Percentiles rank a stretch among this genome's conserved stretches.
phyloP scores from a whole-genome alignment of 2,329 filamentous ascomycete genomes.

The Chalaropsis ovoidea region DNA sequence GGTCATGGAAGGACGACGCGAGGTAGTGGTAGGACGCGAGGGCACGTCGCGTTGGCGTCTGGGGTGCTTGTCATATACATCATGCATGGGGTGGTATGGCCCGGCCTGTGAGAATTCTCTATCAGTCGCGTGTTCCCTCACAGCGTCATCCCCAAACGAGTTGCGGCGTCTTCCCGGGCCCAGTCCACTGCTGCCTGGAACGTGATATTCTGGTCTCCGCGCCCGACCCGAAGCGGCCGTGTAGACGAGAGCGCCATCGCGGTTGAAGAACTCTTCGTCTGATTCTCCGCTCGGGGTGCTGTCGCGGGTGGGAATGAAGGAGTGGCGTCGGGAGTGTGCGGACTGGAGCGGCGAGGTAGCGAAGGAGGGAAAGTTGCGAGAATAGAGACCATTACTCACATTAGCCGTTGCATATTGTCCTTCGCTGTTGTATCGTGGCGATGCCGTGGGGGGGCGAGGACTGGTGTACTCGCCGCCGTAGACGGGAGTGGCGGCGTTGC shows the following conservation, averaged over 20 bases:
- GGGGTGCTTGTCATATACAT: conserved; percentile 19
- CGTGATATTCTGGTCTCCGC: conserved; percentile 19
- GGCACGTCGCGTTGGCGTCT: conserved; percentile 16
- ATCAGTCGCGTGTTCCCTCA: conserved; percentile 25
- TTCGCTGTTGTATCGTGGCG: conserved; percentile 52
- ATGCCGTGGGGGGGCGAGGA: conserved; percentile 43
- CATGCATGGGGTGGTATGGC: conserved; percentile 22
- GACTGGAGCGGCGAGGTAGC: conserved; percentile 36
- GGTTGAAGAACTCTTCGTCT: conserved; percentile 43
- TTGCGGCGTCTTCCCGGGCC: conserved; percentile 19
- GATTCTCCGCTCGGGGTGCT: conserved; percentile 51
- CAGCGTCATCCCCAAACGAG: conserved; percentile 23
- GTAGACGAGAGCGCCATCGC: conserved; percentile 21
- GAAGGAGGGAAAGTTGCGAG: conserved; percentile 39
- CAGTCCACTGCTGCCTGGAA: conserved; percentile 14
- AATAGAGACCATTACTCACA: conserved; percentile 48
- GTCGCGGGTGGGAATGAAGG: conserved; percentile 50
- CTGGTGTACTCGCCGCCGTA: conserved; percentile 29
- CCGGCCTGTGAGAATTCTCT: conserved; percentile 25
- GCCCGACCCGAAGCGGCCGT: conserved; percentile 19
- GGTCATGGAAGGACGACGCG: conserved; percentile 41
- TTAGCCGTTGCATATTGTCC: conserved; percentile 55
- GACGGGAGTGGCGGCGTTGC: conserved; percentile 17
- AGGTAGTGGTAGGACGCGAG: conserved; percentile 37
- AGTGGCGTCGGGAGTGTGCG: conserved; percentile 46